These are phyloP conservation scores for Linnemannia hyalina DNA, from an alignment of 192 early-diverging fungal genomes.

Conservation along the genomic window DNA sequence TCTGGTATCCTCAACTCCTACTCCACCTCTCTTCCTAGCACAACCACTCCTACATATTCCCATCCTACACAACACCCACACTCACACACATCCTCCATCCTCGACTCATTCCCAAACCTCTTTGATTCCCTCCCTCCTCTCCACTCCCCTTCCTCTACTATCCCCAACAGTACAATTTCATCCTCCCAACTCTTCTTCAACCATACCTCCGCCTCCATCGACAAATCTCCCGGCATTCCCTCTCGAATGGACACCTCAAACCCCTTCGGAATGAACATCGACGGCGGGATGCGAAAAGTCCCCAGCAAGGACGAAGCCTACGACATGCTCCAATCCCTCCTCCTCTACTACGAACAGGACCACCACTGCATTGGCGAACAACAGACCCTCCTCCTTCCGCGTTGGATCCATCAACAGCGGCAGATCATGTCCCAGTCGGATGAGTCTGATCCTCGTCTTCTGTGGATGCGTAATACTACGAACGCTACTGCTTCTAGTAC, in stretches of 20 bases:
- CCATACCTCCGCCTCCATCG: not conserved
- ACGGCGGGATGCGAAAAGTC: constrained; percentile 40
- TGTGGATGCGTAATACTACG: constrained; percentile 28
- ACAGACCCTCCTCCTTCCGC: constrained; percentile 40
- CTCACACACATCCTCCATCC: constrained; percentile 31
- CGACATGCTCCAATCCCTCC: constrained; percentile 41
- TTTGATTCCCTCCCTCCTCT: constrained; percentile 30
- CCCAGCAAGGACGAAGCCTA: constrained; percentile 44
- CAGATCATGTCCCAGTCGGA: constrained; percentile 35
- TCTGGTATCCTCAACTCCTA: constrained; percentile 14
- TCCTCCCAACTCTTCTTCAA: constrained; percentile 23
- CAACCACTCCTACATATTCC: not conserved
- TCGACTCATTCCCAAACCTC: constrained; percentile 38
- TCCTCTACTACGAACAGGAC: constrained; percentile 52
- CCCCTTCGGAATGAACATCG: constrained; percentile 34
- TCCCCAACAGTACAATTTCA: not conserved
- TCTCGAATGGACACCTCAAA: not conserved
- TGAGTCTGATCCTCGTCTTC: constrained; percentile 11
- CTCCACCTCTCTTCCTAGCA: not conserved
- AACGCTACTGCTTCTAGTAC: not conserved
- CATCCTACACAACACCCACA: constrained; percentile 14
- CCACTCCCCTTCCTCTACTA: not conserved
- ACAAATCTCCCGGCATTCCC: not conserved
- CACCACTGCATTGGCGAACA: constrained; percentile 42
- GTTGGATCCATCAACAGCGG: constrained; percentile 53